phyloP scores from a whole-genome alignment of 2,329 filamentous ascomycete species.

The Cladophialophora yegresii region DNA sequence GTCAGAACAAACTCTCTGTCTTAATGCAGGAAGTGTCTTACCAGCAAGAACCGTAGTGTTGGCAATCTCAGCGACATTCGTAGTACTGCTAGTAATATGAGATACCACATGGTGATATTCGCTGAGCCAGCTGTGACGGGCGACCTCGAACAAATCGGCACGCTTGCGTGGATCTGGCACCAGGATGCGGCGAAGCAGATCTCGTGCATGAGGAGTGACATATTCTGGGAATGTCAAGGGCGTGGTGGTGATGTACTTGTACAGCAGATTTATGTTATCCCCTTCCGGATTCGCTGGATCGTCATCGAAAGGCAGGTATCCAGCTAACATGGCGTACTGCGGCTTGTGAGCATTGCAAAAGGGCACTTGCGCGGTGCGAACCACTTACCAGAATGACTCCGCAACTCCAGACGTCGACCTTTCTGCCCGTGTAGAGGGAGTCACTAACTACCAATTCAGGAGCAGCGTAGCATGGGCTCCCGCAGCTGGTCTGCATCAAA shows the following conservation, averaged over 20 bases:
- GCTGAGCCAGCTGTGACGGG: constrained; percentile 95
- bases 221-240: constrained; percentile 98
- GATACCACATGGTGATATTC: constrained; percentile 96
- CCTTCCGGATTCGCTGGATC: constrained; percentile 97
- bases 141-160: constrained; percentile 95
- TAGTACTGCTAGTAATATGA: constrained; percentile 95
- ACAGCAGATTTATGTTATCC: constrained; percentile 97
- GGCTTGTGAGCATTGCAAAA: constrained; percentile 26
- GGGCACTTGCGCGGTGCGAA: not conserved
- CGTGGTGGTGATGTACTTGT: constrained; percentile 98
- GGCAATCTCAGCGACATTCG: constrained; percentile 79
- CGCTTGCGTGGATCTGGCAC: constrained; percentile 93
- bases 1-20: constrained; percentile 2
- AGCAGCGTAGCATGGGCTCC: constrained; percentile 95
- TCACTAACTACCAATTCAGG: constrained; percentile 97
- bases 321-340: constrained; percentile 98
- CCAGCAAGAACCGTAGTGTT: constrained; percentile 68
- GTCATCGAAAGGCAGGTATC: constrained; percentile 96
- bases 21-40: constrained; percentile 42
- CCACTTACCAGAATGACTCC: constrained; percentile 89
- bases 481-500: constrained; percentile 98
- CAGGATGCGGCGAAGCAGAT: constrained; percentile 86
- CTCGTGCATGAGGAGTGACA: constrained; percentile 92
- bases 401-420: constrained; percentile 99
- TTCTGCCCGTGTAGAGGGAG: constrained; percentile 92